Evolutionary conservation across 768 basidiomycete genomes (phyloP), one percentile per base, ranked within the genome.

Genomic region (Sporobolomyces roseus): DNA sequence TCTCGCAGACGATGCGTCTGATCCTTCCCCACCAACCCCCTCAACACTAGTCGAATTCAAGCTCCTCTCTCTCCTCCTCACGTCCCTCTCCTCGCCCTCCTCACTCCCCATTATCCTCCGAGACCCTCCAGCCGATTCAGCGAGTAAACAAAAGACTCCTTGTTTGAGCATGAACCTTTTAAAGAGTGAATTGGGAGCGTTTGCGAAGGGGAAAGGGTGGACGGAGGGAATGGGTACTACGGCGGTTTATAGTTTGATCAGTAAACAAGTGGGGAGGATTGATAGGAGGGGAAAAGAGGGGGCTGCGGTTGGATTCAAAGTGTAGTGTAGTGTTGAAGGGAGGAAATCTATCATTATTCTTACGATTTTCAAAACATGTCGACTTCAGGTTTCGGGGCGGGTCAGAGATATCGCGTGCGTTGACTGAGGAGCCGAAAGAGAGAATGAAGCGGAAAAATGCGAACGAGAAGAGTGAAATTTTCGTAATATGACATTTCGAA

Each of bases 251-350:
- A 27, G 59, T 33, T 35, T 70, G 30, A 60, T 70, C 19, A 58
- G 63, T 29, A 49, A 51, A 54, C 38, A 49, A 36, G 38, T 64
- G 12, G n/a, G 55, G 30, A 54, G 63, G 68, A 70, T 65, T 30
- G 68, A 70, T 33, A 43, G 68, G 29, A 55, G 63, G 52, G 68
- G 68, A 25, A 65, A 52, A 50, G 68, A 70, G 38, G 68, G 68
- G 0, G 58, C 68, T 3, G 51, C 46, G 27, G 48, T 70, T 0
- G 63, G 63, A n/a, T 58, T 70, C 52, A 69, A 54, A 60, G 13
- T 52, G 13, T 55, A 51, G 48, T n/a, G n/a, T 25, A 52, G 46
- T 7, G 23, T 7, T 12, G 21, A 19, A n/a, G 23, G 23, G 23
- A 17, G 21, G 23, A 48, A 48, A 48, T 23, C 13, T 12, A 48